Base-by-base conservation (phyloP, 768 basidiomycete genomes). In the Podaxis sp. region DNA sequence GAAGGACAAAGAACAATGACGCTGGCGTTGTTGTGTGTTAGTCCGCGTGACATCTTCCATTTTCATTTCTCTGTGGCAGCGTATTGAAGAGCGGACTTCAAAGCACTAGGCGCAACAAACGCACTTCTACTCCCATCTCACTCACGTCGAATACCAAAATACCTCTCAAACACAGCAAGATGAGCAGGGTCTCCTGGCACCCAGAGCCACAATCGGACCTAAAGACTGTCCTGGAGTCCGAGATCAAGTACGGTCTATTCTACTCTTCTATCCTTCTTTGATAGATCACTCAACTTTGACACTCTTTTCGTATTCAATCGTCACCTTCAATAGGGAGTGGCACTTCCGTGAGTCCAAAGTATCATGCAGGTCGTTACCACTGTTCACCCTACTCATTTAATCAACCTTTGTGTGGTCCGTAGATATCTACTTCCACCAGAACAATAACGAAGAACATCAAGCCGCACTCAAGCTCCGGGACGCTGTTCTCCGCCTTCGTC, bases 401-500 rank as follows among this genome's bases (percentile, higher is more conserved):
- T 33, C 33, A 33, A 7, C 8, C 9, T 9, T 33, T 2, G 8
- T 33, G 9, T 56, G 46, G 41, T 9, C n/a, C n/a, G 15, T 40
- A 91, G 89, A 93, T 68, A 91, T 93, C 52, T 91, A 93, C 74
- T 93, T 91, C 71, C 85, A 85, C 65, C 89, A 90, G 73, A 76
- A 79, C 24, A 91, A 89, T 66, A 74, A 79, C 0, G 76, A 79
- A 3, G 84, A 90, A 63, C 85, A 87, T 56, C 78, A 83, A 40
- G 86, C 83, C 24, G 90, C 90, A 1, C 77, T 91, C 2, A 80
- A 85, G 47, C 78, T 93, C 41, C 80, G 89, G 0, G 89, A 92
- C 69, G 85, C 90, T 2, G 85, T 93, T 11, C 77, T 93, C 43
- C 80, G 85, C 4, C 78, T 92, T 53, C 79, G 91, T 29, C 80